phyloP scores from a whole-genome alignment of 352 stramenopile genomes.

The Peronospora farinosa region DNA sequence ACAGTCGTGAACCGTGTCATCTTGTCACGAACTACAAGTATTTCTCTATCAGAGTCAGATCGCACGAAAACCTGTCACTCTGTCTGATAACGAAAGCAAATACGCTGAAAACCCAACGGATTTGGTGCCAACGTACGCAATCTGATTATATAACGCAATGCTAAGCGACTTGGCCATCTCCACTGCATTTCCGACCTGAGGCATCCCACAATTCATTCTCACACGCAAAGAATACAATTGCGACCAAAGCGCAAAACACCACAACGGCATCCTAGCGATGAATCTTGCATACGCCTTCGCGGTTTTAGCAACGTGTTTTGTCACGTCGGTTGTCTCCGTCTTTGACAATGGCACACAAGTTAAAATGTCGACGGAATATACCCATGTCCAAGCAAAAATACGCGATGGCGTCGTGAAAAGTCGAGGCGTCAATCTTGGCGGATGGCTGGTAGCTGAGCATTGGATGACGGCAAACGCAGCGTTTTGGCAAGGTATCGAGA shows the following conservation, averaged over 20 bases:
- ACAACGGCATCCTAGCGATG: background rate
- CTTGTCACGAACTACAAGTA: background rate
- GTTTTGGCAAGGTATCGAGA: constrained; percentile 51
- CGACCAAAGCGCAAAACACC: background rate
- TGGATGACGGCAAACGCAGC: constrained; percentile 62
- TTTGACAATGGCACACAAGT: constrained; percentile 4
- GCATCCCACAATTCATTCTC: background rate
- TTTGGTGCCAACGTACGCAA: background rate
- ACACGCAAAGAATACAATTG: background rate
- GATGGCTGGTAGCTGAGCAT: constrained; percentile 75
- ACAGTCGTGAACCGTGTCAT: background rate
- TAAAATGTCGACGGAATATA: background rate
- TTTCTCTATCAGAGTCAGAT: background rate
- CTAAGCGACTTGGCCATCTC: background rate
- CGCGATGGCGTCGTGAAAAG: constrained; percentile 33
- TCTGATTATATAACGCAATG: background rate
- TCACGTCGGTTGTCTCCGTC: background rate
- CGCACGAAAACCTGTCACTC: background rate
- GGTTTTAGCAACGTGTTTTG: background rate
- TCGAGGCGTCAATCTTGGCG: constrained; percentile 73
- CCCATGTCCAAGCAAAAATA: constrained; percentile 32
- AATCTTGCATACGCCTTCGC: background rate
- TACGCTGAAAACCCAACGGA: background rate
- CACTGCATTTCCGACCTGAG: background rate
- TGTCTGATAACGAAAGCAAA: background rate